Evolutionary conservation across 2,329 filamentous ascomycete genomes (phyloP).

Genomic region (Diaporthe helianthi): DNA sequence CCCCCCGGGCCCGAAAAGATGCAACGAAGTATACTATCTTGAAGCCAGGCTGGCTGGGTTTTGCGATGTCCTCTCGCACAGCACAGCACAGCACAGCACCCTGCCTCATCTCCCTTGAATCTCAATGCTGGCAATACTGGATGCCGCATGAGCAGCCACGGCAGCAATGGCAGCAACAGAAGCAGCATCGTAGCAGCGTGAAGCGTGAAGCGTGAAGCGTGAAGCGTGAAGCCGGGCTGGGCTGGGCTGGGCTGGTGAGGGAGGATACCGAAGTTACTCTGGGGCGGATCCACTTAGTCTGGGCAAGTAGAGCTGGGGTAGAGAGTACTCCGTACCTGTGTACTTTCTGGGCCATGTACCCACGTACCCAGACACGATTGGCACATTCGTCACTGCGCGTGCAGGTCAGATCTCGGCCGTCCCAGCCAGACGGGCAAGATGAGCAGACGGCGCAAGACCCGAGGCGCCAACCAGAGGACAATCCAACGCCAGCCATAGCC

Average conservation of each 20-base stretch:
- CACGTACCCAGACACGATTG: background rate
- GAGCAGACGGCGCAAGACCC: conserved; percentile 3
- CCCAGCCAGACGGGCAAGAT: conserved; percentile 29
- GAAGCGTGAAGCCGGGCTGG: conserved; percentile 29
- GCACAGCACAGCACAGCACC: background rate
- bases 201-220: conserved; percentile 29
- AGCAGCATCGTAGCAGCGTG: conserved; percentile 1
- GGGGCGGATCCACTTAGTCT: conserved; percentile 4
- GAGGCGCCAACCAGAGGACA: background rate
- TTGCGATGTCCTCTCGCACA: background rate
- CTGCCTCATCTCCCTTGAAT: background rate
- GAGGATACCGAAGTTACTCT: conserved; percentile 35
- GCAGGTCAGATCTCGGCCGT: conserved; percentile 31
- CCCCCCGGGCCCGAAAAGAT: too few species aligned
- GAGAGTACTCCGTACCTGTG: too few species aligned
- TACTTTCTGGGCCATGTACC: background rate
- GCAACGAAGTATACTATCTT: background rate
- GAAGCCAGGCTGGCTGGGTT: background rate
- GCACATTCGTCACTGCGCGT: conserved; percentile 20
- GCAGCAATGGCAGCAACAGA: conserved; percentile 14
- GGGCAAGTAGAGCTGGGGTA: background rate
- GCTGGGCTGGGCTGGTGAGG: conserved; percentile 27
- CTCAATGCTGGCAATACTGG: background rate
- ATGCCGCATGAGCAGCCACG: background rate
- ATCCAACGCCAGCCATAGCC: background rate